Evolutionary conservation across 768 basidiomycete species (phyloP).

Genomic region (Boletus fagicola): DNA sequence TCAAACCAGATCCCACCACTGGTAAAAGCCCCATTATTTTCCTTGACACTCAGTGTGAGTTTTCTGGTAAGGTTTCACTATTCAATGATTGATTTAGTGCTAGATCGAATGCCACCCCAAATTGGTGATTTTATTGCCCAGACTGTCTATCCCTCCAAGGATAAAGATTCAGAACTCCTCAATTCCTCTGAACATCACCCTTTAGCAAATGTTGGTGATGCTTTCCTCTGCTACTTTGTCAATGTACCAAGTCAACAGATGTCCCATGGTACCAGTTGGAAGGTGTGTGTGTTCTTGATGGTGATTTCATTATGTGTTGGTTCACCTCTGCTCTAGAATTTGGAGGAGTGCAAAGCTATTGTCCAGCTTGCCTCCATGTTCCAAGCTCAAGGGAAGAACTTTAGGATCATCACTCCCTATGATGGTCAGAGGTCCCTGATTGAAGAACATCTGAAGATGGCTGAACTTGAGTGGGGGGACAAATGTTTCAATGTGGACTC

Average conservation of each 20-base stretch:
- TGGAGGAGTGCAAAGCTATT: slow-evolving; percentile 52
- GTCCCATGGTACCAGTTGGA: slow-evolving; percentile 37
- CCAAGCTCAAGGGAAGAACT: slow-evolving; percentile 47
- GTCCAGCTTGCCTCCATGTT: slow-evolving; percentile 57
- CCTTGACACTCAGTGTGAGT: slow-evolving; percentile 73
- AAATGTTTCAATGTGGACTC: slow-evolving; percentile 77
- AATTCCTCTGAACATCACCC: slow-evolving; percentile 52
- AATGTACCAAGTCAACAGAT: slow-evolving; percentile 48
- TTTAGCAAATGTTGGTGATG: slow-evolving; percentile 37
- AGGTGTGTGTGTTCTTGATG: slow-evolving; percentile 26
- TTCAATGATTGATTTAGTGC: slow-evolving; percentile 5
- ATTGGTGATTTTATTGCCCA: slow-evolving; percentile 73
- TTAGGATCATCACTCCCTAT: slow-evolving; percentile 78
- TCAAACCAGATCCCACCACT: slow-evolving; percentile 16
- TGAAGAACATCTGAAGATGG: slow-evolving; percentile 51
- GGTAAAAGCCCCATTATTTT: slow-evolving; percentile 43
- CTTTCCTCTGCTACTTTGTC: slow-evolving; percentile 62
- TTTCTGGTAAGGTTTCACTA: background rate
- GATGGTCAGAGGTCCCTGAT: slow-evolving; percentile 64
- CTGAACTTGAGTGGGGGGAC: slow-evolving; percentile 57
- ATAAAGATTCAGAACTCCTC: slow-evolving; percentile 37
- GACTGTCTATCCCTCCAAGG: slow-evolving; percentile 56
- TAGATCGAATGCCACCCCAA: slow-evolving; percentile 83
- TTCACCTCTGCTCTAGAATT: slow-evolving; percentile 48
- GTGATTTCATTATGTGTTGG: background rate